A percentile compares a stretch with the other conserved stretches of the same genome.
phyloP scores from a whole-genome alignment of 768 basidiomycete species.

The Lactarius deliciosus region DNA sequence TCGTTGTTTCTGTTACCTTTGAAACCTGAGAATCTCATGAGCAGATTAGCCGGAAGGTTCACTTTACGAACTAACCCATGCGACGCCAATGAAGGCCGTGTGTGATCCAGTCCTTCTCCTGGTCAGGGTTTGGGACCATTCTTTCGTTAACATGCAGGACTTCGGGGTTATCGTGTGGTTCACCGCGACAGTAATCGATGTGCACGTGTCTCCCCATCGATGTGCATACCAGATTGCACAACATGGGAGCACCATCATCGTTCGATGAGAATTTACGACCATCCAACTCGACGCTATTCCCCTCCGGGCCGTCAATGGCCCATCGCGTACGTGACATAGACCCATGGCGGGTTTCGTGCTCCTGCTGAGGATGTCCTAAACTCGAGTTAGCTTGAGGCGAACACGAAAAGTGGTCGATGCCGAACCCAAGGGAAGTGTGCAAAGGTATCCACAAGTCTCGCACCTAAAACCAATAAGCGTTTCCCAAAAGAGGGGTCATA shows the following conservation, averaged over 20 bases:
- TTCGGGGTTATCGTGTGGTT: conserved; percentile 45
- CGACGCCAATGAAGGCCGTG: conserved; percentile 49
- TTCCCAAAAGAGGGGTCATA: neutral
- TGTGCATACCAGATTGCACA: conserved; percentile 56
- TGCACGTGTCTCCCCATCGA: conserved; percentile 57
- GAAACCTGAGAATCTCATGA: conserved; percentile 43
- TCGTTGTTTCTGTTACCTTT: conserved; percentile 41
- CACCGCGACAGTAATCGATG: conserved; percentile 52
- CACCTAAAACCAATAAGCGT: conserved; percentile 40
- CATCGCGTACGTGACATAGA: conserved; percentile 60
- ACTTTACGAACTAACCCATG: conserved; percentile 44
- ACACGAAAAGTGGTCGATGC: neutral
- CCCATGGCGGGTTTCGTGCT: conserved; percentile 62
- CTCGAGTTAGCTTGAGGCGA: neutral
- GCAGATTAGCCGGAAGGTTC: neutral
- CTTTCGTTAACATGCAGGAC: conserved; percentile 45
- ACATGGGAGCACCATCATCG: conserved; percentile 60
- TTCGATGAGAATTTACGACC: conserved; percentile 53
- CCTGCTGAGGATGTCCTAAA: conserved; percentile 55
- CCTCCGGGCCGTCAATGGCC: conserved; percentile 55
- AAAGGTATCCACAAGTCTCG: conserved; percentile 55
- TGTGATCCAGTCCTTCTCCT: conserved; percentile 52
- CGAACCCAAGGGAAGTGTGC: conserved; percentile 54
- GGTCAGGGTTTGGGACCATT: conserved; percentile 47
- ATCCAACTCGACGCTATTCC: conserved; percentile 49